Evolutionary conservation across 345 rosid genomes (phyloP).

Genomic region (Citrus hindsii): DNA sequence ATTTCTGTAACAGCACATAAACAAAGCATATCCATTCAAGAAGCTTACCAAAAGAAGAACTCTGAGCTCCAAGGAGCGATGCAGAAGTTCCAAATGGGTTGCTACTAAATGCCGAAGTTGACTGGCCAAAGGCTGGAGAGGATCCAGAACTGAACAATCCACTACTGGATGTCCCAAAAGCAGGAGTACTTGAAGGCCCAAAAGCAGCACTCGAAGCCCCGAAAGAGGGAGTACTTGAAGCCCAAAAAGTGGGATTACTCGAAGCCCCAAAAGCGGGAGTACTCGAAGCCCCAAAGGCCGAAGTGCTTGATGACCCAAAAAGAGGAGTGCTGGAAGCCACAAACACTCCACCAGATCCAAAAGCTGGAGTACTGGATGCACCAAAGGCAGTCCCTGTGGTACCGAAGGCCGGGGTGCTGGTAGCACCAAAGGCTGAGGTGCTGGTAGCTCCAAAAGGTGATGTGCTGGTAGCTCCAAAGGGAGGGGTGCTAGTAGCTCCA

Average conservation of each 20-base stretch:
- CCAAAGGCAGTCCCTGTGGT: conserved; percentile 39
- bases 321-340: conserved; percentile 35
- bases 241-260: conserved; percentile 20
- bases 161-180: conserved; percentile 54
- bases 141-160: conserved; percentile 63
- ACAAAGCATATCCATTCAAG: not conserved
- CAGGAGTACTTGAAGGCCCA: conserved; percentile 46
- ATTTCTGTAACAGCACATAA: not conserved
- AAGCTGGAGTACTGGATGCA: conserved; percentile 31
- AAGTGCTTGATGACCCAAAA: conserved; percentile 40
- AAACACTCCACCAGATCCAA: conserved; percentile 46
- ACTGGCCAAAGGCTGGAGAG: conserved; percentile 70
- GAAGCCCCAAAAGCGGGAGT: too few relatives aligned
- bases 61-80: conserved; percentile 65
- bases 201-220: conserved; percentile 29
- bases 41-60: conserved; percentile 60
- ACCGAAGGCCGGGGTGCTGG: conserved; percentile 42
- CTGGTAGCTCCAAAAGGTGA: conserved; percentile 46
- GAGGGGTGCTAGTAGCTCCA: conserved; percentile 14
- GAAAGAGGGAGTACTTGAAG: conserved; percentile 36
- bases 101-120: conserved; percentile 68
- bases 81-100: conserved; percentile 54
- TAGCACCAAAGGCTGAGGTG: conserved; percentile 38
- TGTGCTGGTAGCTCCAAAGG: conserved; percentile 29
- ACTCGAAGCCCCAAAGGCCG: conserved; percentile 36